Base-by-base conservation (phyloP, 495 filamentous ascomycete genomes). In the Penicillium simplicissimum region DNA sequence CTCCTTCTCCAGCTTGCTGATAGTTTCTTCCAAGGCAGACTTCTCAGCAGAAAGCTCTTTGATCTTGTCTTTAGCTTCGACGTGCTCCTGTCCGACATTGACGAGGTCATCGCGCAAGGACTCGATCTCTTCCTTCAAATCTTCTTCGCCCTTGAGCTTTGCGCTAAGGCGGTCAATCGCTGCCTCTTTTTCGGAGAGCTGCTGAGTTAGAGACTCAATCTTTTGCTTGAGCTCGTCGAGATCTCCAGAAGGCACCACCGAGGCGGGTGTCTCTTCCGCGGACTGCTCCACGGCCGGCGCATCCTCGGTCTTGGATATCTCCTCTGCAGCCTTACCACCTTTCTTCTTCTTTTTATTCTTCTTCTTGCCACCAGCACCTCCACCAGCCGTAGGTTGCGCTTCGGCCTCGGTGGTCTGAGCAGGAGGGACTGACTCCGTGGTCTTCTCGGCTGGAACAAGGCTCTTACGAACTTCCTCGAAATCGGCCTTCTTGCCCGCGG, bases 281-380 rank as follows among this genome's bases (percentile, higher is more conserved):
- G 68, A 17, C 52, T 70, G 48, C 13, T 66, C 67, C 58, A 63
- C 60, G 4, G 64, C 52, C 13, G 67, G 55, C 28, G 63, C 49
- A 31, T 73, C 69, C 14, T 67, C 52, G n/a, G 74, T 68, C 57
- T 80, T 74, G 17, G 62, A 61, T 4, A 78, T 52, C 57, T 82
- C 76, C n/a, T 77, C 68, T 6, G 72, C 55, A 48, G 73, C 79
- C 53, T 84, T 87, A 15, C 81, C 85, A 40, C 85, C 87, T 81
- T 92, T 96, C 82, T 95, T 96, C 81, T 94, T 96, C 72, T 94
- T 95, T 54, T 87, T 90, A 51, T 90, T 95, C 69, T 91, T 96
- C 79, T 92, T 95, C 72, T 88, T 92, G 19, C 74, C 73, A 3
- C 66, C 68, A 33, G 67, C 61, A 6, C 58, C 65, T 54, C 65